These are phyloP conservation scores for Globisporangium carolinianum DNA, from an alignment of 352 stramenopile species.

Conservation along the genomic window DNA sequence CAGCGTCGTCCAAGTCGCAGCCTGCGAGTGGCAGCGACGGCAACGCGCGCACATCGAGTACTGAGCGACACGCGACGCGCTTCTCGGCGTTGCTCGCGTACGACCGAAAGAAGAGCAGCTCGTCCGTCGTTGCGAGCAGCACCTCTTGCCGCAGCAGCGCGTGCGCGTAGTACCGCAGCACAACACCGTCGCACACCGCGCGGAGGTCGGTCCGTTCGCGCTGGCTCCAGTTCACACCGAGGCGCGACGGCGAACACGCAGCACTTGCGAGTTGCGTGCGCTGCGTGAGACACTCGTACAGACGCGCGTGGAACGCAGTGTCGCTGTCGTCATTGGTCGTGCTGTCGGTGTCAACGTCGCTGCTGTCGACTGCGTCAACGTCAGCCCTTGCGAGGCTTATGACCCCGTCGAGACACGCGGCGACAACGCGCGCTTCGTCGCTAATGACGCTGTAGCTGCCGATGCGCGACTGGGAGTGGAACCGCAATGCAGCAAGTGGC, in stretches of 20 bases:
- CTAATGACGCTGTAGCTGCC: slow-evolving; percentile 70
- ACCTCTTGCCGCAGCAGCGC: slow-evolving; percentile 69
- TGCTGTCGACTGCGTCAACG: not conserved
- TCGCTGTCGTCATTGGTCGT: slow-evolving; percentile 7
- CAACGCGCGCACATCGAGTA: slow-evolving; percentile 46
- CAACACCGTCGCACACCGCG: slow-evolving; percentile 57
- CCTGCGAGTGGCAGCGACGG: not conserved
- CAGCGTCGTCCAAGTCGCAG: slow-evolving; percentile 7
- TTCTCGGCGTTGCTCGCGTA: slow-evolving; percentile 55
- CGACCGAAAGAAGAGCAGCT: slow-evolving; percentile 62
- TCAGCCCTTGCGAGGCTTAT: slow-evolving; percentile 7
- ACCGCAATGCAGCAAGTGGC: slow-evolving; percentile 29
- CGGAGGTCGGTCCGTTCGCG: slow-evolving; percentile 47
- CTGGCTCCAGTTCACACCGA: slow-evolving; percentile 64
- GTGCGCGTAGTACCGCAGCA: slow-evolving; percentile 61
- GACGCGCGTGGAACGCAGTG: slow-evolving; percentile 35
- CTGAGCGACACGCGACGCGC: slow-evolving; percentile 25
- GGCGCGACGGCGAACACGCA: slow-evolving; percentile 34
- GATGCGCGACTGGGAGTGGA: slow-evolving; percentile 65
- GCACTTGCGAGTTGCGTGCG: slow-evolving; percentile 35
- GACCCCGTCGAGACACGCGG: slow-evolving; percentile 27
- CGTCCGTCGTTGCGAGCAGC: slow-evolving; percentile 47
- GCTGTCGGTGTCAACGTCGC: not conserved
- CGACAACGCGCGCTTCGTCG: slow-evolving; percentile 38
- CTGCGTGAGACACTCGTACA: slow-evolving; percentile 56